A percentile compares a stretch with the other conserved stretches of the same genome.
These are phyloP conservation scores for Allomyces arbusculus DNA, from an alignment of 192 early-diverging fungal species.

Conservation along the genomic window DNA sequence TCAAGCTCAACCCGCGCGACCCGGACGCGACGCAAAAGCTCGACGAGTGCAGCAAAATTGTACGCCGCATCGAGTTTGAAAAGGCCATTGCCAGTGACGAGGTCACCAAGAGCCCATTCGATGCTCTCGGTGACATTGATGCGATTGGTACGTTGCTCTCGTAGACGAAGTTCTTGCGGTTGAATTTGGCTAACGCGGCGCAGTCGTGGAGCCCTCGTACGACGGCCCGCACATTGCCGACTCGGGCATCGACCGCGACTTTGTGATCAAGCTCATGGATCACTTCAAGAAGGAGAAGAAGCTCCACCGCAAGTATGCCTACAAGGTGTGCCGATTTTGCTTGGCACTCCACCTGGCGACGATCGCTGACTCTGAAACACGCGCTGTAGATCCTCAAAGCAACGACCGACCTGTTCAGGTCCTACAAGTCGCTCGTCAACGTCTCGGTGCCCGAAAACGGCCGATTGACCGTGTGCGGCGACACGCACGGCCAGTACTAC, in stretches of 20 bases:
- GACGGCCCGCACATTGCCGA: slow-evolving; percentile 64
- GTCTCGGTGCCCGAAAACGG: slow-evolving; percentile 48
- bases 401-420: slow-evolving; percentile 49
- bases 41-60: slow-evolving; percentile 86
- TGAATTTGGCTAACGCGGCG: slow-evolving; percentile 22
- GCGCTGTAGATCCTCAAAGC: slow-evolving; percentile 60
- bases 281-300: slow-evolving; percentile 74
- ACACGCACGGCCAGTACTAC: slow-evolving; percentile 97
- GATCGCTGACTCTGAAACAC: not conserved
- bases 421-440: slow-evolving; percentile 64
- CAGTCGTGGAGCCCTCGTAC: slow-evolving; percentile 48
- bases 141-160: slow-evolving; percentile 32
- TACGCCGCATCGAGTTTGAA: slow-evolving; percentile 70
- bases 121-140: slow-evolving; percentile 41
- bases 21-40: not conserved
- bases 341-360: too few relatives aligned
- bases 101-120: slow-evolving; percentile 19
- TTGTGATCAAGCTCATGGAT: slow-evolving; percentile 55
- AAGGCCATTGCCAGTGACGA: slow-evolving; percentile 50
- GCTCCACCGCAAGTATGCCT: slow-evolving; percentile 75
- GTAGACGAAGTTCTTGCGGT: slow-evolving; percentile 1
- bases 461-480: slow-evolving; percentile 85
- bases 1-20: not conserved
- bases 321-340: slow-evolving; percentile 19
- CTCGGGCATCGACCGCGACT: slow-evolving; percentile 52